Evolutionary conservation across 2,329 filamentous ascomycete genomes (phyloP), one percentile per base, ranked within the genome.

Genomic region (Penicillium sp.): DNA sequence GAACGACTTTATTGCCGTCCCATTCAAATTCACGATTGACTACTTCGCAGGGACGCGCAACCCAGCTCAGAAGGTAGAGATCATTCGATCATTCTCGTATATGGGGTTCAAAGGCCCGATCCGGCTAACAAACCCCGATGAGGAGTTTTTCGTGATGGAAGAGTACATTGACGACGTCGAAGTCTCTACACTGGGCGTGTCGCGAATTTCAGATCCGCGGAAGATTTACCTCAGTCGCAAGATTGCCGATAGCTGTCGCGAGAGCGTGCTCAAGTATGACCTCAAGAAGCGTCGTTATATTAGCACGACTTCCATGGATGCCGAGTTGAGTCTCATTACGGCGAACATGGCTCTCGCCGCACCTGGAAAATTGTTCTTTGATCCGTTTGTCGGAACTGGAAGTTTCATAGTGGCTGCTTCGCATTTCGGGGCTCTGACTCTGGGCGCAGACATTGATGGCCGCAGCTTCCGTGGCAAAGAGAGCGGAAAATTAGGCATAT

Each of bases 231-330:
- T 97, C 26, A 91, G 90, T 11, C 85, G 92, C 9, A 84, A 85
- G 55, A 72, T 97, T 24, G 87, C 81, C 2, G 77, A 78, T 13
- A 87, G 89, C 2, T 83, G 83, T 3, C 82, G 93, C 43, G 84
- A 89, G 51, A 79, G 87, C 5, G 81, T 90, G 32, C 78, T 83
- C 35, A 88, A 82, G 24, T 95, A 92, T 68, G 92, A 96, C 71
- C 81, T 99, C 22, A 99, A 99, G 80, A 96, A 96, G 75, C 81
- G 94, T 29, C 82, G 83, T 38, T 99, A 99, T 71, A 97, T 99
- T 66, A 91, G 89, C 64, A 97, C 93, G 0, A 99, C 94, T 0
- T 94, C 90, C 44, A 97, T 99, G 94, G 94, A 99, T 71, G 89
- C 93, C 0, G 94, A 97, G 72, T 81, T 99, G 42, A 90, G 92